Conservation (phyloP, 352 stramenopile genomes). For the Aphanomyces invadans region DNA sequence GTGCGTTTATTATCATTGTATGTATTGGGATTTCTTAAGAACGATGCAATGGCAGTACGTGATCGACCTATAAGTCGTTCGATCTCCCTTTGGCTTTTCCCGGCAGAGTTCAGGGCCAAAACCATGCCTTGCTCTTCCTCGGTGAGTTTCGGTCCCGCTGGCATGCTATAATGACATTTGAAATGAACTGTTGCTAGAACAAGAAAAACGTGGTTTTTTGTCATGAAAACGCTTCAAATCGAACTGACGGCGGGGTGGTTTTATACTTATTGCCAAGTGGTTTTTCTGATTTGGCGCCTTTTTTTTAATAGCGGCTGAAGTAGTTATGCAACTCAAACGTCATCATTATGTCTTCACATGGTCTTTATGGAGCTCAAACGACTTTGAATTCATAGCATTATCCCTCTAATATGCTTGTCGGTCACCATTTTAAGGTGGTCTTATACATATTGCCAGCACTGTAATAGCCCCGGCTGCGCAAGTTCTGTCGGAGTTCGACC, state of each 20-base stretch:
- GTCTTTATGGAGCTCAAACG: not conserved
- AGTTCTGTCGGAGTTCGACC: not conserved
- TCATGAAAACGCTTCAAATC: not conserved
- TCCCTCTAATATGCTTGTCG: too few relatives aligned
- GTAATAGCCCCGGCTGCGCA: not conserved
- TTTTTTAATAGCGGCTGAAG: not conserved
- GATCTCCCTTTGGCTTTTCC: not conserved
- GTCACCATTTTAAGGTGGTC: not conserved
- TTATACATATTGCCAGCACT: not conserved
- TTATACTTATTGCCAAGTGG: not conserved
- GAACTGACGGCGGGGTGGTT: not conserved
- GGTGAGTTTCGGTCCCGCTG: not conserved
- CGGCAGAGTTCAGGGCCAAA: not conserved
- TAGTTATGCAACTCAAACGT: not conserved
- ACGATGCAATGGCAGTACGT: not conserved
- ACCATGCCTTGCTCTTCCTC: not conserved
- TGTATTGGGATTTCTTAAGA: not conserved
- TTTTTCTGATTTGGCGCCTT: not conserved
- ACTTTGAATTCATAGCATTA: too few relatives aligned
- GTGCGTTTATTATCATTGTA: not conserved
- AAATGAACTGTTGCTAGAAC: not conserved
- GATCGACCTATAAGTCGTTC: not conserved
- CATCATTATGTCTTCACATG: not conserved
- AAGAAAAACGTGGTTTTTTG: not conserved
- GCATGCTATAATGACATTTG: not conserved